Evolutionary conservation across 2,329 filamentous ascomycete species (phyloP).

Genomic region (Stagonosporopsis rhizophila): DNA sequence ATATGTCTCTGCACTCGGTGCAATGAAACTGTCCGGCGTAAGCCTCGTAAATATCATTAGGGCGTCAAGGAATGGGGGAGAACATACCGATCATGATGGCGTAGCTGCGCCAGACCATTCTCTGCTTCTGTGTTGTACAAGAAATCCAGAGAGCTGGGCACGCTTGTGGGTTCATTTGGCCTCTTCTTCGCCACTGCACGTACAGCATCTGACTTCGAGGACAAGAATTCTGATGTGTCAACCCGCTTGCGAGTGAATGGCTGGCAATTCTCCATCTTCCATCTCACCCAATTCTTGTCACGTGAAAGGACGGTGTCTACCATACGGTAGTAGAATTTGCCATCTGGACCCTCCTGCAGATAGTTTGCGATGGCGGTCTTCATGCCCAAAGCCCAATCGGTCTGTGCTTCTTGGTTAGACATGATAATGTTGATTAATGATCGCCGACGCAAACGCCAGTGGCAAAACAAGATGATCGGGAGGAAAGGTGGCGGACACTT

Average conservation of each 20-base stretch:
- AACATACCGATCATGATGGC: conserved; percentile 62
- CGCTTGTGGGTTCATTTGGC: conserved; percentile 59
- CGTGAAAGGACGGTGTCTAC: conserved; percentile 93
- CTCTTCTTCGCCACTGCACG: conserved; percentile 75
- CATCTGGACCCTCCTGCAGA: conserved; percentile 79
- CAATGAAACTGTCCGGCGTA: conserved; percentile 62
- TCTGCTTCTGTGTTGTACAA: conserved; percentile 70
- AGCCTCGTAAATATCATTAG: conserved; percentile 25
- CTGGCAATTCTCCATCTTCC: conserved; percentile 95
- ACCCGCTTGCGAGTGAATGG: conserved; percentile 81
- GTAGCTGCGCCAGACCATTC: conserved; percentile 72
- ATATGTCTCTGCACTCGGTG: conserved; percentile 75
- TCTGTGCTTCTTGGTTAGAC: conserved; percentile 58
- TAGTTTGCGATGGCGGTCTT: conserved; percentile 82
- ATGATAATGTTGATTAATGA: conserved; percentile 31
- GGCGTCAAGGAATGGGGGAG: conserved; percentile 25
- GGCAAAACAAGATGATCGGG: conserved; percentile 25
- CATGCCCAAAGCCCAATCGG: conserved; percentile 83
- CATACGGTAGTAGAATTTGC: conserved; percentile 94
- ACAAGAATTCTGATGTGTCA: conserved; percentile 70
- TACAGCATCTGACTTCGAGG: conserved; percentile 70
- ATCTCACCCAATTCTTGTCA: conserved; percentile 98
- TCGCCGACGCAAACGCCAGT: conserved; percentile 14
- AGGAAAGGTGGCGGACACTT: conserved; percentile 50
- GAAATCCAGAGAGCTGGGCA: conserved; percentile 62